A percentile compares a stretch with the other conserved stretches of the same genome.
These are phyloP conservation scores for Lactifluus volemus DNA, from an alignment of 768 basidiomycete genomes.

Conservation along the genomic window DNA sequence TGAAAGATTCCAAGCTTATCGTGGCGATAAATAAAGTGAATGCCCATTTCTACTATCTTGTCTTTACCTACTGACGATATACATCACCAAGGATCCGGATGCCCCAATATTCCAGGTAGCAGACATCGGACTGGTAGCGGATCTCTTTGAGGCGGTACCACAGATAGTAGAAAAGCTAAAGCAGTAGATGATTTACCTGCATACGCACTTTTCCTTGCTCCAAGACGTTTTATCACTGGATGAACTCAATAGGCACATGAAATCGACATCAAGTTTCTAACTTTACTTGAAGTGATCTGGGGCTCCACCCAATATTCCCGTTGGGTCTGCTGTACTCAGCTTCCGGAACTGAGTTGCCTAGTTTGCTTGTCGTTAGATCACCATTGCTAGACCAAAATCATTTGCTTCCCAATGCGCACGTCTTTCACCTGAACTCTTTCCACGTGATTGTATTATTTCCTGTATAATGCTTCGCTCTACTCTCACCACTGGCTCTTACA, in stretches of 20 bases:
- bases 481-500: conserved; percentile 48
- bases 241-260: neutral
- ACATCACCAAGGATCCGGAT: conserved; percentile 66
- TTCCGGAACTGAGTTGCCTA: no score
- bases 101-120: conserved; percentile 99
- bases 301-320: neutral
- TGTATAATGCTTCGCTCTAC: conserved; percentile 40
- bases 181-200: conserved; percentile 16
- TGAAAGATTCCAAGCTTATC: conserved; percentile 99
- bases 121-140: conserved; percentile 89
- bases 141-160: conserved; percentile 88
- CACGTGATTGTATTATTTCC: conserved; percentile 6
- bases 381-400: neutral
- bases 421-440: neutral
- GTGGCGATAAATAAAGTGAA: conserved; percentile 94
- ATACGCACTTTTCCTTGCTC: neutral
- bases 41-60: neutral
- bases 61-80: neutral
- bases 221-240: neutral
- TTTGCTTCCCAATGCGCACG: neutral
- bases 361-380: neutral
- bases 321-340: neutral
- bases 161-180: conserved; percentile 86
- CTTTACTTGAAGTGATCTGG: no score
- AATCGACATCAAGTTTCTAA: neutral